Evolutionary conservation across 306 rosid genomes (phyloP), one percentile per base, ranked within the genome.

Genomic region (Pyrus pyrifolia): DNA sequence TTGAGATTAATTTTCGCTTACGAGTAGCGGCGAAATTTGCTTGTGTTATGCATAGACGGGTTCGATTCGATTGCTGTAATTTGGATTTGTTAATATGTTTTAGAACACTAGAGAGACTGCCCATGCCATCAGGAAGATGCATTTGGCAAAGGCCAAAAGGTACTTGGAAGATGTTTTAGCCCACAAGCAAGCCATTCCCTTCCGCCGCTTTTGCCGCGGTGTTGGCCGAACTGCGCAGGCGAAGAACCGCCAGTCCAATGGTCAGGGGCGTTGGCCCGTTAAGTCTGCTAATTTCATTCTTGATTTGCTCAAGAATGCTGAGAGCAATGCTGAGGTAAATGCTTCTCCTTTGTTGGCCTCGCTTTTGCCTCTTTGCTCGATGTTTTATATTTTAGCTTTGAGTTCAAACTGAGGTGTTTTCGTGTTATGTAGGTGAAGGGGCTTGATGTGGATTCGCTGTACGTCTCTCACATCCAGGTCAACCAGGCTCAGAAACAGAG

Each of bases 201-300:
- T 93, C 81, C 69, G 96, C 31, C 86, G 95, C 7, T 93, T 91
- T 60, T 93, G 97, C n/a, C 13, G 98, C 15, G 98, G 97, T 72
- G 97, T 93, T 74, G 98, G 98, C 0, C 88, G 95, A 71, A 89
- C 95, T 1, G 97, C 95, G 23, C 98, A 93, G 86, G 96, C 98
- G 0, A 93, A 91, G 84, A 93, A 79, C 70, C 88, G 96, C 49
- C 97, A 93, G 65, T 93, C 97, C 10, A 91, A 93, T 75, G 98
- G 98, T 22, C 98, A 93, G 75, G 96, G 98, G 30, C 93, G 98
- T 14, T 93, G 98, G 98, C 98, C 98, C 1, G 91, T 79, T 10
- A 91, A 93, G 71, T 93, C 98, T 31, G 98, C 98, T 2, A 88
- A 83, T 29, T 91, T 87, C 81, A 88, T 93, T 38, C 87, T 93